A percentile compares a stretch with the other conserved stretches of the same genome.
phyloP scores from a whole-genome alignment of 2,329 filamentous ascomycete genomes.

The Xylaria sp. region DNA sequence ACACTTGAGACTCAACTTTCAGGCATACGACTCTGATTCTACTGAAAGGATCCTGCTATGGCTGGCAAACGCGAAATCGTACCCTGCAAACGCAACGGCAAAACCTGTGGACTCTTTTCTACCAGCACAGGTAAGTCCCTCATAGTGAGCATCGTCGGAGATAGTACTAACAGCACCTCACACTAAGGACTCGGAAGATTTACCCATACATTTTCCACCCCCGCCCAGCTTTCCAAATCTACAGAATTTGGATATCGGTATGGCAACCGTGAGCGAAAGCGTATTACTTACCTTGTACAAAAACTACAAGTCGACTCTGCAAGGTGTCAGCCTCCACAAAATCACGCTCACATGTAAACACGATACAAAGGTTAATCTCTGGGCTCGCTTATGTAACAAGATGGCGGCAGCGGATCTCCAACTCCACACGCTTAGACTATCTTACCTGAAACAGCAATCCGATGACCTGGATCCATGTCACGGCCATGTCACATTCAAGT shows the following conservation, averaged over 20 bases:
- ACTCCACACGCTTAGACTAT: conserved; percentile 50
- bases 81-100: background rate
- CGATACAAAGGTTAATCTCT: conserved; percentile 48
- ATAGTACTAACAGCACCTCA: conserved; percentile 6
- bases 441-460: conserved; percentile 42
- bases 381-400: conserved; percentile 52
- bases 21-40: conserved; percentile 17
- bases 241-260: conserved; percentile 57
- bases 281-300: conserved; percentile 50
- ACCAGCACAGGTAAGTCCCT: conserved; percentile 19
- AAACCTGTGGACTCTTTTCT: background rate
- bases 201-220: conserved; percentile 32
- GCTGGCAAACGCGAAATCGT: conserved; percentile 44
- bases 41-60: conserved; percentile 52
- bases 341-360: conserved; percentile 45
- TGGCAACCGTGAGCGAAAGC: conserved; percentile 45
- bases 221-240: conserved; percentile 51
- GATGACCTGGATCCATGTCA: background rate
- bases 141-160: background rate
- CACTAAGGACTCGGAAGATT: conserved; percentile 11
- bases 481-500: conserved; percentile 13
- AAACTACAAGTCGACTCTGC: conserved; percentile 58
- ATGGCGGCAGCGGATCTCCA: conserved; percentile 50
- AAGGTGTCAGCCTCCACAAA: conserved; percentile 58
- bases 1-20: conserved; percentile 65